phyloP scores from a whole-genome alignment of 352 stramenopile genomes.

The Phytophthora quininea region DNA sequence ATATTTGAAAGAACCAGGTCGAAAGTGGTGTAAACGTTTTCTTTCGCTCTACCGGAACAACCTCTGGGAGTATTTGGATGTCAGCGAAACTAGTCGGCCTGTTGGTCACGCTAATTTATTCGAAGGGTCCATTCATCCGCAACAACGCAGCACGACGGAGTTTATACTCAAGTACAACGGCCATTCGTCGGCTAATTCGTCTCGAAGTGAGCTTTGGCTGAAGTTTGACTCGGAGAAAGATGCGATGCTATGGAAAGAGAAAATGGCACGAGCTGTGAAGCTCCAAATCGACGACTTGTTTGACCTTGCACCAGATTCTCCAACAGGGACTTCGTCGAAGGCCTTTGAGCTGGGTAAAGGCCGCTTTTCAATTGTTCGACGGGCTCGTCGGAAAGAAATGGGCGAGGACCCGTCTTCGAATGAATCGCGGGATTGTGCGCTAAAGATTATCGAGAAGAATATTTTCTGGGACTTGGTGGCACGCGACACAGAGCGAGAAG shows the following conservation, averaged over 20 bases:
- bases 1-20: constrained; percentile 64
- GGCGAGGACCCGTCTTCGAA: constrained; percentile 6
- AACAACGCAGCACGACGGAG: constrained; percentile 56
- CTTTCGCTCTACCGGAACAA: constrained; percentile 77
- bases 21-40: constrained; percentile 73
- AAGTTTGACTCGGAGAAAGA: constrained; percentile 58
- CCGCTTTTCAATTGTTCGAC: constrained; percentile 77
- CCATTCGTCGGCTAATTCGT: constrained; percentile 51
- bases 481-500: constrained; percentile 85
- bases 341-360: constrained; percentile 82
- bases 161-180: constrained; percentile 68
- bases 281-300: constrained; percentile 75
- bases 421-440: constrained; percentile 63
- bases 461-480: constrained; percentile 89
- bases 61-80: constrained; percentile 78
- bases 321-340: constrained; percentile 40
- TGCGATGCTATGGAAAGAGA: constrained; percentile 44
- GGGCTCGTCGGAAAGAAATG: constrained; percentile 46
- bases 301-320: constrained; percentile 59
- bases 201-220: constrained; percentile 66
- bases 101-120: constrained; percentile 80
- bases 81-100: constrained; percentile 59
- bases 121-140: constrained; percentile 61
- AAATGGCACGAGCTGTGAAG: constrained; percentile 41
- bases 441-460: constrained; percentile 95